Percentiles rank a stretch among this genome's conserved stretches.
phyloP scores from a whole-genome alignment of 495 filamentous ascomycete species.

The Cercophora scortea region DNA sequence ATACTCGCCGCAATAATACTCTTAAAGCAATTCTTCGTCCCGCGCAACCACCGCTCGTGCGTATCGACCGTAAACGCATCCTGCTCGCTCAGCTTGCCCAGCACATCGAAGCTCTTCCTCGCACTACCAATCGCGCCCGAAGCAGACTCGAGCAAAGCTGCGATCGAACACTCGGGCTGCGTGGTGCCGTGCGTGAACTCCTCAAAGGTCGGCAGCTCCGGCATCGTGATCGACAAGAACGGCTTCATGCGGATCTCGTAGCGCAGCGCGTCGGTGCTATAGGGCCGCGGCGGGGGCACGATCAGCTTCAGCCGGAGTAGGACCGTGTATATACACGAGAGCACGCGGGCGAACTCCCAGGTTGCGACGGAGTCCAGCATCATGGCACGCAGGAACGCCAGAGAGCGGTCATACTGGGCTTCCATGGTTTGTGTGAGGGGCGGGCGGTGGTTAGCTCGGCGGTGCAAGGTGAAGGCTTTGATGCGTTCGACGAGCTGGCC shows the following conservation, averaged over 20 bases:
- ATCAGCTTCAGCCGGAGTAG: constrained; percentile 56
- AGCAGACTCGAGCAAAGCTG: constrained; percentile 51
- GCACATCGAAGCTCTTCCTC: constrained; percentile 55
- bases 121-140: constrained; percentile 51
- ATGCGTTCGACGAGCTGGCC: constrained; percentile 63
- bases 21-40: constrained; percentile 51
- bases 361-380: constrained; percentile 62
- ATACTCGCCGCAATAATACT: constrained; percentile 62
- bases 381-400: constrained; percentile 51
- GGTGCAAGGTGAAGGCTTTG: constrained; percentile 46
- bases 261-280: constrained; percentile 59
- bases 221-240: constrained; percentile 61
- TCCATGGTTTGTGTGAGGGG: constrained; percentile 24
- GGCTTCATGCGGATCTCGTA: constrained; percentile 91
- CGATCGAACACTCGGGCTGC: constrained; percentile 27
- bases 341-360: constrained; percentile 61
- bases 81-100: constrained; percentile 39
- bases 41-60: constrained; percentile 51
- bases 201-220: constrained; percentile 60
- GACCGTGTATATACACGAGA: constrained; percentile 58
- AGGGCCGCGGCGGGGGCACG: constrained; percentile 52
- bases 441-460: constrained; percentile 18
- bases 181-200: constrained; percentile 41
- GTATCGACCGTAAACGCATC: constrained; percentile 41
- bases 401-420: constrained; percentile 43